Conservation (phyloP, 495 filamentous ascomycete genomes). For the Platismatia glauca region DNA sequence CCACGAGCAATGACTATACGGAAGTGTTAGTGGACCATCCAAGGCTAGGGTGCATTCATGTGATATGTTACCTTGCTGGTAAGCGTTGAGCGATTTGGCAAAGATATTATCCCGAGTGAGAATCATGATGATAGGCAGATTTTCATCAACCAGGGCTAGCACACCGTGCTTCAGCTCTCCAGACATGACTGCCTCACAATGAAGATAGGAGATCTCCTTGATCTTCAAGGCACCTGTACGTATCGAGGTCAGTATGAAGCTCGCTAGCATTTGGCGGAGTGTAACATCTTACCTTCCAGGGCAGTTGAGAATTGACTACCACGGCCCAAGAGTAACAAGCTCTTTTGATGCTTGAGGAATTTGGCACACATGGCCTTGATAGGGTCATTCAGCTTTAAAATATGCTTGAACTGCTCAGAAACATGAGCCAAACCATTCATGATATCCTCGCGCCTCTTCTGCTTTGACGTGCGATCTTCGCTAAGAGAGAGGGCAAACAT, state of each 20-base stretch:
- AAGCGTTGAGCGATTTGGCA: slow-evolving; percentile 94
- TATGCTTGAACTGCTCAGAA: slow-evolving; percentile 83
- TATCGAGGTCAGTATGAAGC: background rate
- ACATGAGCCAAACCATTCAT: slow-evolving; percentile 85
- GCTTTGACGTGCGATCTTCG: slow-evolving; percentile 93
- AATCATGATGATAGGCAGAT: slow-evolving; percentile 99
- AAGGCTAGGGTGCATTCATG: slow-evolving; percentile 1
- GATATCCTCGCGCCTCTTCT: slow-evolving; percentile 86
- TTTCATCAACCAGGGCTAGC: slow-evolving; percentile 92
- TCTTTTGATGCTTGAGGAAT: slow-evolving; percentile 95
- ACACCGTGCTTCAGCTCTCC: slow-evolving; percentile 98
- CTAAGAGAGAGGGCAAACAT: slow-evolving; percentile 97
- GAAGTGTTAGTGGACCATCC: background rate
- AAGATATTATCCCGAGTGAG: slow-evolving; percentile 92
- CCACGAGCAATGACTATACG: slow-evolving; percentile 75
- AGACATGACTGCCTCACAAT: slow-evolving; percentile 99
- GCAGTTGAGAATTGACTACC: slow-evolving; percentile 96
- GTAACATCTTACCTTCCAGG: slow-evolving; percentile 60
- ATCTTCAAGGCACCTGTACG: slow-evolving; percentile 78
- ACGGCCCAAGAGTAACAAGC: slow-evolving; percentile 81
- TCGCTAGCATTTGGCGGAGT: background rate
- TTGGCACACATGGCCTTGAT: slow-evolving; percentile 89
- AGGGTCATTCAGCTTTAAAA: slow-evolving; percentile 78
- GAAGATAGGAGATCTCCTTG: slow-evolving; percentile 98
- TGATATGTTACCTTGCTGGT: slow-evolving; percentile 82